A percentile compares a stretch with the other conserved stretches of the same genome.
These are phyloP conservation scores for Nitzschia sp. DNA, from an alignment of 108 stramenopile genomes.

Conservation along the genomic window DNA sequence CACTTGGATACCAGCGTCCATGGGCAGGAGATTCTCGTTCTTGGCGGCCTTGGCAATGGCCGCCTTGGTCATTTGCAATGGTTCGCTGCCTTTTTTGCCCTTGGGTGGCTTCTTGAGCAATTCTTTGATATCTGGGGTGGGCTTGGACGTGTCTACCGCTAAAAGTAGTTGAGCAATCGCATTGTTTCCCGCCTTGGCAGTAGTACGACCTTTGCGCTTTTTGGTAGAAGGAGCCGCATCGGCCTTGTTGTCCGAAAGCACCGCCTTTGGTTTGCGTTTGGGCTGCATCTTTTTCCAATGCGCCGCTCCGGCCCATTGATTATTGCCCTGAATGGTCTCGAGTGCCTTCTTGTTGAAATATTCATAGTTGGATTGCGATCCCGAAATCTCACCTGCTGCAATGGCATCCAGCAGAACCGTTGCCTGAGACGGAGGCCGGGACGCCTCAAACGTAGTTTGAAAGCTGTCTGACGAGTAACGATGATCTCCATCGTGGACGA, in stretches of 20 bases:
- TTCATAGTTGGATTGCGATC: slow-evolving; percentile 56
- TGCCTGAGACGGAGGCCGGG: slow-evolving; percentile 42
- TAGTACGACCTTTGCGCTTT: slow-evolving; percentile 27
- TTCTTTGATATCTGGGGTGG: slow-evolving; percentile 22
- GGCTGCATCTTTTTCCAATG: slow-evolving; percentile 82
- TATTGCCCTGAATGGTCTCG: slow-evolving; percentile 61
- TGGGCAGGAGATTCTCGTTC: slow-evolving; percentile 72
- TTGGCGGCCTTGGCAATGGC: slow-evolving; percentile 45
- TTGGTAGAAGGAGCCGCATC: neutral
- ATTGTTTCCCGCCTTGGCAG: slow-evolving; percentile 40
- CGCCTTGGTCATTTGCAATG: slow-evolving; percentile 63
- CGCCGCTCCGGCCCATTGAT: slow-evolving; percentile 87
- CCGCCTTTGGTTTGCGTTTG: slow-evolving; percentile 13
- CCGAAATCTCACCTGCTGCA: slow-evolving; percentile 58
- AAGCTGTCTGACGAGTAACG: slow-evolving; percentile 48
- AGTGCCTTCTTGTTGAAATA: slow-evolving; percentile 68
- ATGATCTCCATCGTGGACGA: slow-evolving; percentile 39
- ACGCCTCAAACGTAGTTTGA: slow-evolving; percentile 5
- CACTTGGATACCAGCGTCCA: slow-evolving; percentile 67
- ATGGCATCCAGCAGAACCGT: slow-evolving; percentile 72
- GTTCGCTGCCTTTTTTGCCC: slow-evolving; percentile 42
- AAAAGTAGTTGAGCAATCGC: no score
- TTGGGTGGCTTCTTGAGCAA: slow-evolving; percentile 45
- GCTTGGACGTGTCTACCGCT: slow-evolving; percentile 37
- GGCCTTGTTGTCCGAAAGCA: slow-evolving; percentile 11